Percentiles rank a stretch among this genome's conserved stretches.
Evolutionary conservation across 495 filamentous ascomycete species (phyloP).

Genomic region (Chaetomidium leptoderma): DNA sequence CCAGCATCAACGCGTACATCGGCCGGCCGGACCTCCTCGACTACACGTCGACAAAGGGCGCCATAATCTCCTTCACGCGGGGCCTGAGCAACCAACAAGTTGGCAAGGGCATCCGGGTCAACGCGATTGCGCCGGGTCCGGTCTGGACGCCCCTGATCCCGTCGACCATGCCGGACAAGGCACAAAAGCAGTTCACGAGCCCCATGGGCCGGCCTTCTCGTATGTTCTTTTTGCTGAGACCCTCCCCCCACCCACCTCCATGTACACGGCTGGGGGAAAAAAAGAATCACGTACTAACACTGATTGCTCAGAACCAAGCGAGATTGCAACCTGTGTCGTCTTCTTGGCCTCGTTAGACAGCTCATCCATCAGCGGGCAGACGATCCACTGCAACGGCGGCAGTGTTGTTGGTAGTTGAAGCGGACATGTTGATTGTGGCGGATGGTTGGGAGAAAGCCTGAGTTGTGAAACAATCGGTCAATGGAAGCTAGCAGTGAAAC

Average conservation of each 20-base stretch:
- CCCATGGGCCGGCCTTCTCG: conserved; percentile 72
- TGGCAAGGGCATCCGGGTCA: conserved; percentile 71
- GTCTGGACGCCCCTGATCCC: conserved; percentile 84
- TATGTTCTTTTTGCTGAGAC: not conserved
- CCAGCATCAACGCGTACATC: conserved; percentile 76
- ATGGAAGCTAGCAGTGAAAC: not conserved
- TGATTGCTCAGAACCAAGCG: conserved; percentile 56
- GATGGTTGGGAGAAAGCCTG: not conserved
- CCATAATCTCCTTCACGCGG: conserved; percentile 76
- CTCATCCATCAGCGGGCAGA: conserved; percentile 59
- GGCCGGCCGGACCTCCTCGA: conserved; percentile 79
- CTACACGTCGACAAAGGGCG: conserved; percentile 81
- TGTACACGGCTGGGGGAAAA: not conserved
- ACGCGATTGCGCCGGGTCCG: conserved; percentile 74
- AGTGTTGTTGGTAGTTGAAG: conserved; percentile 54
- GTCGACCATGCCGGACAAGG: conserved; percentile 66
- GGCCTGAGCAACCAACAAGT: conserved; percentile 73
- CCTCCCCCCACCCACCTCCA: no score
- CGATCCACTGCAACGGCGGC: conserved; percentile 66
- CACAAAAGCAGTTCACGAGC: conserved; percentile 67
- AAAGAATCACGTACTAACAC: not conserved
- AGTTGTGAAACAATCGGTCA: not conserved
- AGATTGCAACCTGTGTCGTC: conserved; percentile 81
- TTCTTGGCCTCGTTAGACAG: conserved; percentile 76
- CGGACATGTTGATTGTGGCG: not conserved